Conservation (phyloP, 225 moss, liverwort and hornwort genomes). For the Physcomitrium patens region DNA sequence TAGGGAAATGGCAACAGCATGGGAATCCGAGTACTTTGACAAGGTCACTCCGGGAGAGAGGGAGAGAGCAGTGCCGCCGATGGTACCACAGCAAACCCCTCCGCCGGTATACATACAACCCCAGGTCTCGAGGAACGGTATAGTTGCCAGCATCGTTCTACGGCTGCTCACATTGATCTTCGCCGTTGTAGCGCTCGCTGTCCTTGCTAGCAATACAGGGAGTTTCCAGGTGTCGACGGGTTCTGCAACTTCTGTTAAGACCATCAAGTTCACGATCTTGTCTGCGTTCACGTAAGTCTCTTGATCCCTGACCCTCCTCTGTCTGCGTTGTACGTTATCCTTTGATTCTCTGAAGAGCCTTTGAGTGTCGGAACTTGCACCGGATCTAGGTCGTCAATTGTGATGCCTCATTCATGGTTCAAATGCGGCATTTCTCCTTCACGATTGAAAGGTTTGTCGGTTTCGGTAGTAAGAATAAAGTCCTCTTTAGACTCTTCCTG, state of each 20-base stretch:
- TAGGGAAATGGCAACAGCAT: constrained; percentile 33
- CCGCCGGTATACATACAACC: constrained; percentile 22
- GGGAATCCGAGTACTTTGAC: constrained; percentile 41
- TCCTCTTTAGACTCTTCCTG: background rate
- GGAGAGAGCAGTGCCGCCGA: background rate
- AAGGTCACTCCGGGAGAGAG: background rate
- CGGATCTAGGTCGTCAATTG: no score
- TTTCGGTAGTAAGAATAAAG: no score
- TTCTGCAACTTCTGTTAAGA: background rate
- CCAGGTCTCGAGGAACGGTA: background rate
- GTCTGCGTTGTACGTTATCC: no score
- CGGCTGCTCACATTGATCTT: constrained; percentile 32
- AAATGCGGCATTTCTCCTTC: no score
- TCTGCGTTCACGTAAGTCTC: constrained; percentile 30
- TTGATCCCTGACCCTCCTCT: background rate
- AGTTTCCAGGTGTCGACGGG: background rate
- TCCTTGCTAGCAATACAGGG: constrained; percentile 4
- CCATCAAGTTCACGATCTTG: constrained; percentile 17
- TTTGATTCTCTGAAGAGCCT: background rate
- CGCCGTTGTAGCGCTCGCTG: background rate
- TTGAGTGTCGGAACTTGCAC: background rate
- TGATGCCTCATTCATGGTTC: no score
- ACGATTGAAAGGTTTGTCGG: no score
- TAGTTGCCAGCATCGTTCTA: constrained; percentile 4
- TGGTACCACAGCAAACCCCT: background rate